phyloP scores from a whole-genome alignment of 495 filamentous ascomycete species.

The Aspergillus ellipticus region DNA sequence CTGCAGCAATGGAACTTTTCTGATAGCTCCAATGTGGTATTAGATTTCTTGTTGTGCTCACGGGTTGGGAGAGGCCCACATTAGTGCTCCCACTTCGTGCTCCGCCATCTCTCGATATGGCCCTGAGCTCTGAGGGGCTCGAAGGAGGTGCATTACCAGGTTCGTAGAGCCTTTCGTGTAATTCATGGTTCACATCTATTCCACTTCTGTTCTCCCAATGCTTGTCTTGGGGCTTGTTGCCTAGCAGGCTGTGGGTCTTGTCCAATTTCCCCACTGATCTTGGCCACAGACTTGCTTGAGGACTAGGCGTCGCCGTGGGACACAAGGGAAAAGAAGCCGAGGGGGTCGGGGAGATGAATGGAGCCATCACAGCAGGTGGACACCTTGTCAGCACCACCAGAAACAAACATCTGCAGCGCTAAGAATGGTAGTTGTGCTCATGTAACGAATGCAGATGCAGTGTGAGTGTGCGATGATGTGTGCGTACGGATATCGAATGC shows the following conservation, averaged over 20 bases:
- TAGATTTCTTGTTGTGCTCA: constrained; percentile 3
- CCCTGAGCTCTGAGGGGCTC: neutral
- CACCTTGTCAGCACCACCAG: neutral
- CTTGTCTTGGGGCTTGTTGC: neutral
- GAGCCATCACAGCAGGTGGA: neutral
- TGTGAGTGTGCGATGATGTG: neutral
- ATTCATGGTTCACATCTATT: neutral
- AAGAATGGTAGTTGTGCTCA: neutral
- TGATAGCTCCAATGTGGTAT: constrained; percentile 16
- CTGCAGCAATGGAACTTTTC: constrained; percentile 21
- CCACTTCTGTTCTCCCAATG: neutral
- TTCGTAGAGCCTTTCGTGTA: neutral
- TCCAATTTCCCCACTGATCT: neutral
- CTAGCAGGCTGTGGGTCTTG: neutral
- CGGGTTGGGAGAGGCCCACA: neutral
- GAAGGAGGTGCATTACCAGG: neutral
- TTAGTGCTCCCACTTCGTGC: neutral
- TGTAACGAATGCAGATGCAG: neutral
- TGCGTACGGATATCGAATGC: neutral
- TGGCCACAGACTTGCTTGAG: neutral
- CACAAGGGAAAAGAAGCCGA: neutral
- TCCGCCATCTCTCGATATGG: neutral
- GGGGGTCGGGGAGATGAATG: neutral
- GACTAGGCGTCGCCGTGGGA: neutral
- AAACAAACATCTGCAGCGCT: neutral